Base-by-base conservation (phyloP, 2,329 filamentous ascomycete species). In the Colletotrichum tropicale region DNA sequence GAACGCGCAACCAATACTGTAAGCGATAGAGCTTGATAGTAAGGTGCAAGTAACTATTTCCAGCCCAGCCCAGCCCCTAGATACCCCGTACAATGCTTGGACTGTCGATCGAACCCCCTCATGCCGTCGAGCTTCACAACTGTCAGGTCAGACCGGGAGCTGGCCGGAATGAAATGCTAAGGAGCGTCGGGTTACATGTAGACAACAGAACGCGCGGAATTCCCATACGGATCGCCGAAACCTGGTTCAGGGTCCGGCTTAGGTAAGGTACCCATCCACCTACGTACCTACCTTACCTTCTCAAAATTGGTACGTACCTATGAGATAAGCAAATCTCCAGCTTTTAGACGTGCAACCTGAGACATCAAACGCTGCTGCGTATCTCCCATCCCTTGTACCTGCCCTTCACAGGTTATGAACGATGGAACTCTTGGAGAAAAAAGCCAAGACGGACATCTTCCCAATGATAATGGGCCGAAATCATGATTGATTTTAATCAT, bases 321-420 rank as follows among this genome's bases (percentile, higher is more conserved):
- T 52, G n/a, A 52, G 43, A 52, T 52, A 52, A 52, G 28, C 58
- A n/a, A 34, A 32, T 34, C 66, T 55, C 66, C 58, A 64, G 55
- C 58, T 65, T 74, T 65, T 64, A 74, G 58, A 60, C 56, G 32
- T 65, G 66, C 8, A 60, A 71, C 68, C 68, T 75, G 72, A 75
- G 68, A 75, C 72, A 71, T 48, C 28, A 26, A 48, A 38, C 66
- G n/a, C 12, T 38, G 48, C 16, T n/a, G 13, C 30, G 43, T 21
- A 13, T 58, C 67, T 21, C 58, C 67, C 26, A 61, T 21, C 18
- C 30, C 58, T 61, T 24, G 30, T 60, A 8, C 30, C 30, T 15
- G 3, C n/a, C 2, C n/a, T 48, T 12, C 43, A 8, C 43, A 8
- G 43, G 2, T 21, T 52, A 52, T 21, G 43, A 52, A 52, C 8